These are phyloP conservation scores for Boletus sensibilis DNA, from an alignment of 768 basidiomycete species.

Conservation along the genomic window DNA sequence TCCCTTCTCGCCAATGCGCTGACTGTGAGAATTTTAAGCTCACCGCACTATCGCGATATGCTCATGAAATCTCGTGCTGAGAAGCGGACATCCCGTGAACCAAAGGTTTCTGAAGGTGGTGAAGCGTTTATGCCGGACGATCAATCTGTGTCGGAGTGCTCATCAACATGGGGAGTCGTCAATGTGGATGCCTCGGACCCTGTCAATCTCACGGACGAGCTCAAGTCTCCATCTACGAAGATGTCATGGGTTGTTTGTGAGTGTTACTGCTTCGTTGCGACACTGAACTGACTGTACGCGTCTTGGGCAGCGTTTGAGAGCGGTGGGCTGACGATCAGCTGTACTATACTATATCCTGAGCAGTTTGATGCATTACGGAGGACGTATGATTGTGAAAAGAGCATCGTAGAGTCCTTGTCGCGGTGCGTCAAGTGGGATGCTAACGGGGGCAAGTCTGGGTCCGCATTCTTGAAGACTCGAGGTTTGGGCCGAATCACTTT, in stretches of 20 bases:
- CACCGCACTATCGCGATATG: conserved; percentile 81
- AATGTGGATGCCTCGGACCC: conserved; percentile 70
- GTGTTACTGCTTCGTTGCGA: conserved; percentile 25
- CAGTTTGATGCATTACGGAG: conserved; percentile 93
- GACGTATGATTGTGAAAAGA: conserved; percentile 91
- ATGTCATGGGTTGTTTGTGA: conserved; percentile 80
- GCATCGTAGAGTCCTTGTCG: conserved; percentile 90
- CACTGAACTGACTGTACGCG: conserved; percentile 6
- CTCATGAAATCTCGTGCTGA: conserved; percentile 73
- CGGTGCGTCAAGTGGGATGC: conserved; percentile 96
- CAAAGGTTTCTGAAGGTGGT: conserved; percentile 58
- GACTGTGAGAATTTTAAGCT: conserved; percentile 42
- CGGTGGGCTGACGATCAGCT: conserved; percentile 86
- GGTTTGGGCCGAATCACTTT: conserved; percentile 45
- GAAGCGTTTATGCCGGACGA: conserved; percentile 96
- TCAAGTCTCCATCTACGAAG: conserved; percentile 73
- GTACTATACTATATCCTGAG: conserved; percentile 92
- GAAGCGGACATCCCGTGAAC: conserved; percentile 62
- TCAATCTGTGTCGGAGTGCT: conserved; percentile 73
- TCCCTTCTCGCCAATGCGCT: conserved; percentile 1
- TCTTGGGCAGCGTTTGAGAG: conserved; percentile 74
- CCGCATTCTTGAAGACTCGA: conserved; percentile 92
- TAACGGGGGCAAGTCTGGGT: conserved; percentile 94
- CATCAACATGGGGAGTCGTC: conserved; percentile 91
- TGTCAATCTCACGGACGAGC: conserved; percentile 72